A percentile compares a stretch with the other conserved stretches of the same genome.
Evolutionary conservation across 768 basidiomycete genomes (phyloP).

Genomic region (Coprinellus aureogranulatus): DNA sequence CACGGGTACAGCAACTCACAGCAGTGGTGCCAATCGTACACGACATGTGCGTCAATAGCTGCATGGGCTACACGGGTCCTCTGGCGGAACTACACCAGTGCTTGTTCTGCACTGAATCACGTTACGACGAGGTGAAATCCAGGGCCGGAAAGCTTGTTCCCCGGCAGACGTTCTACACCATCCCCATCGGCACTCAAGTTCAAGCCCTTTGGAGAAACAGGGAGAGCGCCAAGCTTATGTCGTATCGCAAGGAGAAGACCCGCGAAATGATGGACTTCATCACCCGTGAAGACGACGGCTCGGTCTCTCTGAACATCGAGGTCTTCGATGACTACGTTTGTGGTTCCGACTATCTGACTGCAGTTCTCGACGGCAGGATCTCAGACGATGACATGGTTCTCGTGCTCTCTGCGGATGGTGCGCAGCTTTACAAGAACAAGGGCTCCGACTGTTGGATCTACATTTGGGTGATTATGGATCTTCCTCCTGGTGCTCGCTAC

Average conservation of each 20-base stretch:
- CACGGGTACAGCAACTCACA: slow-evolving; percentile 23
- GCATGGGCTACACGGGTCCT: slow-evolving; percentile 28
- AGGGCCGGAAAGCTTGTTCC: slow-evolving; percentile 3
- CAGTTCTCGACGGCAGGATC: slow-evolving; percentile 20
- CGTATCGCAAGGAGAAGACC: slow-evolving; percentile 22
- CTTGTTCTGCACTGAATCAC: slow-evolving; percentile 20
- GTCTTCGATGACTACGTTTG: slow-evolving; percentile 22
- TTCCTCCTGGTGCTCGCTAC: slow-evolving; percentile 21
- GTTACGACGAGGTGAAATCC: slow-evolving; percentile 12
- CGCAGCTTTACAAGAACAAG: slow-evolving; percentile 38
- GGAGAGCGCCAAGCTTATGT: slow-evolving; percentile 25
- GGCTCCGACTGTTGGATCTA: slow-evolving; percentile 30
- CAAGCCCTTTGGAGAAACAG: slow-evolving; percentile 31
- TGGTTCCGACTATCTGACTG: slow-evolving; percentile 24
- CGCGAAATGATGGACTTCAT: slow-evolving; percentile 16
- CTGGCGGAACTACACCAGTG: slow-evolving; percentile 21
- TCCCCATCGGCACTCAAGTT: slow-evolving; percentile 41
- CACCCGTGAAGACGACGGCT: background rate
- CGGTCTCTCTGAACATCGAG: background rate
- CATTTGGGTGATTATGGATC: slow-evolving; percentile 27
- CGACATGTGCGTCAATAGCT: slow-evolving; percentile 43
- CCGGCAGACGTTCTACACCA: slow-evolving; percentile 31
- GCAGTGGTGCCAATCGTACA: slow-evolving; percentile 31
- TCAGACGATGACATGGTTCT: slow-evolving; percentile 25
- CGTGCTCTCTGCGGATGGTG: slow-evolving; percentile 34